These are phyloP conservation scores for Lipomyces kockii DNA, from an alignment of 805 yeast species.

Conservation along the genomic window DNA sequence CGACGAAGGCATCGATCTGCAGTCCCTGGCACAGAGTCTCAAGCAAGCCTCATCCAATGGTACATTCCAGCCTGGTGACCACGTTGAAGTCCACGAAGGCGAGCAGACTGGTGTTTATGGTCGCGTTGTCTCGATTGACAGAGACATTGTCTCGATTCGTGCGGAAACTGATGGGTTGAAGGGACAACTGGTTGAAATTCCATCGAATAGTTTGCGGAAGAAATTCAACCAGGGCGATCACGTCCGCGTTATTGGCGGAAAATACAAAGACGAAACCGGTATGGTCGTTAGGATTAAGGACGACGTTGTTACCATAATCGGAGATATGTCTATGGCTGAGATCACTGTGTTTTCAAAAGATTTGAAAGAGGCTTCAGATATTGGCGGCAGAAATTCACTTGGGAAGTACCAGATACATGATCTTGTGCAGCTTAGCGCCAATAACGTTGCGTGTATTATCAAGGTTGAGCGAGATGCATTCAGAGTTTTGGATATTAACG, in stretches of 20 bases:
- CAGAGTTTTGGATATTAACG: constrained; percentile 79
- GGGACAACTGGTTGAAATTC: constrained; percentile 74
- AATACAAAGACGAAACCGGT: constrained; percentile 92
- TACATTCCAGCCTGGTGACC: constrained; percentile 88
- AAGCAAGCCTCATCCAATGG: constrained; percentile 62
- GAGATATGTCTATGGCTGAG: constrained; percentile 87
- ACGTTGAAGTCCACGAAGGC: constrained; percentile 88
- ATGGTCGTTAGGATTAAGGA: constrained; percentile 80
- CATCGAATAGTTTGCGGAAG: constrained; percentile 79
- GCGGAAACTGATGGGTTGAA: constrained; percentile 53
- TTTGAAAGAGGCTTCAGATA: constrained; percentile 87
- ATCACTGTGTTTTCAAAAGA: constrained; percentile 92
- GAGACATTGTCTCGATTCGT: constrained; percentile 61
- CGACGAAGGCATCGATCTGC: constrained; percentile 86
- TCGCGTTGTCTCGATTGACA: constrained; percentile 68
- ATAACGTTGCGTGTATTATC: constrained; percentile 84
- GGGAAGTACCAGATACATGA: constrained; percentile 88
- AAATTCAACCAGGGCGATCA: constrained; percentile 91
- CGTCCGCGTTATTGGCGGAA: constrained; percentile 89
- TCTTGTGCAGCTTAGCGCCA: constrained; percentile 83
- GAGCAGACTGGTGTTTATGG: constrained; percentile 92
- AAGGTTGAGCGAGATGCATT: constrained; percentile 88
- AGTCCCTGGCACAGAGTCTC: constrained; percentile 83
- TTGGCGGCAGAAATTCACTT: constrained; percentile 62
- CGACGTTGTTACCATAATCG: constrained; percentile 85